phyloP scores from a whole-genome alignment of 2,329 filamentous ascomycete genomes.

The Kalmusia sp. region DNA sequence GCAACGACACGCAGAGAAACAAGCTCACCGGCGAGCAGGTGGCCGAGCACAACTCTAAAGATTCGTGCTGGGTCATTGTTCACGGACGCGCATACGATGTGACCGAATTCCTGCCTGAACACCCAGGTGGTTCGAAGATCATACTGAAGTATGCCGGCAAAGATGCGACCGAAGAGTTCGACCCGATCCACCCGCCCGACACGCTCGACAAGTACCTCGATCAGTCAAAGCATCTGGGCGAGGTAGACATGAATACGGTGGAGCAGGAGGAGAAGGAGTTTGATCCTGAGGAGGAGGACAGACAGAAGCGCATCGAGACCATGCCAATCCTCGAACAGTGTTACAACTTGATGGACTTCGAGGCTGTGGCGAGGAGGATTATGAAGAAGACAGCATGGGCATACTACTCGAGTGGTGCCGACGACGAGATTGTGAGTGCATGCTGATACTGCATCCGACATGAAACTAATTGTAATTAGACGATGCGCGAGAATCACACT shows the following conservation, averaged over 20 bases:
- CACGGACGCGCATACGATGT: constrained; percentile 73
- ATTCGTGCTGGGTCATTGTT: constrained; percentile 79
- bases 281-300: constrained; percentile 72
- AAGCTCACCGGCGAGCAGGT: constrained; percentile 58
- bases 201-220: constrained; percentile 54
- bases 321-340: constrained; percentile 56
- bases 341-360: constrained; percentile 74
- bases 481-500: constrained; percentile 91
- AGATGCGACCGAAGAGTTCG: constrained; percentile 57
- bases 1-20: constrained; percentile 48
- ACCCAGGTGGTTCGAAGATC: constrained; percentile 77
- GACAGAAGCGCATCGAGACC: constrained; percentile 67
- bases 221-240: constrained; percentile 49
- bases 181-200: constrained; percentile 59
- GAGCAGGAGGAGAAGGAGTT: constrained; percentile 42
- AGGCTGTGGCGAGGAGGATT: constrained; percentile 84
- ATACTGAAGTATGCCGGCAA: constrained; percentile 80
- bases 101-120: constrained; percentile 69
- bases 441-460: background rate
- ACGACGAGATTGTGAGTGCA: constrained; percentile 78
- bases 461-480: constrained; percentile 58
- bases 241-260: constrained; percentile 47
- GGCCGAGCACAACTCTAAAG: constrained; percentile 77
- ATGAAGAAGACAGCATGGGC: constrained; percentile 99
- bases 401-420: constrained; percentile 94